Evolutionary conservation across 192 early-diverging fungal genomes (phyloP).

Genomic region (Haplosporangium gracile): DNA sequence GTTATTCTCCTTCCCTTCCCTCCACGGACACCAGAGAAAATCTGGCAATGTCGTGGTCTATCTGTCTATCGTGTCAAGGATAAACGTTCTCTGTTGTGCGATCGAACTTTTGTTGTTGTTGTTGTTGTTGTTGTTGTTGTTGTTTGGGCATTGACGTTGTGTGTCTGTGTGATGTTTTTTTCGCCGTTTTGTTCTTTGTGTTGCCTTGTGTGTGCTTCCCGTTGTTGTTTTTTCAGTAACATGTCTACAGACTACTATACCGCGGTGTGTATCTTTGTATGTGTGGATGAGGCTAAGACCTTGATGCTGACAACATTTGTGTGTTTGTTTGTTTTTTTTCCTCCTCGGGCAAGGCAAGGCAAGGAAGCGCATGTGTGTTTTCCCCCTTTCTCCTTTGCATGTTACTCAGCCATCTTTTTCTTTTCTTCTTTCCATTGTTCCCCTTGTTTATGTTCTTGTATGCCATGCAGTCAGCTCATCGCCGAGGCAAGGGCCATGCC

Average conservation of each 20-base stretch:
- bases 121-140: not conserved
- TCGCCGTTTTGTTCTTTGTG: not conserved
- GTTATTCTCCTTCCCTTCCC: not conserved
- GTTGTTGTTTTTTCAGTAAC: not conserved
- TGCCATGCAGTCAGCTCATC: not conserved
- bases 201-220: not conserved
- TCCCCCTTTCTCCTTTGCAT: not conserved
- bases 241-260: not conserved
- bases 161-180: not conserved
- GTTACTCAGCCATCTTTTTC: not conserved
- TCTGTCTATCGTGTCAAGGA: not conserved
- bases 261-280: not conserved
- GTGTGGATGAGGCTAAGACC: not conserved
- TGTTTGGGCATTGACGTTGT: not conserved
- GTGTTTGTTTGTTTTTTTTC: slow-evolving; percentile 5
- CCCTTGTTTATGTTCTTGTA: not conserved
- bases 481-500: not conserved
- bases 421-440: not conserved
- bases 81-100: not conserved
- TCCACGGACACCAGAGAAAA: not conserved
- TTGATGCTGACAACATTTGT: not conserved
- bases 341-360: not conserved
- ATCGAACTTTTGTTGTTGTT: not conserved
- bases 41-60: not conserved
- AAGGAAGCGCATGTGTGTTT: not conserved